Evolutionary conservation across 805 yeast species (phyloP).

Genomic region (Metschnikowia amazonensis): DNA sequence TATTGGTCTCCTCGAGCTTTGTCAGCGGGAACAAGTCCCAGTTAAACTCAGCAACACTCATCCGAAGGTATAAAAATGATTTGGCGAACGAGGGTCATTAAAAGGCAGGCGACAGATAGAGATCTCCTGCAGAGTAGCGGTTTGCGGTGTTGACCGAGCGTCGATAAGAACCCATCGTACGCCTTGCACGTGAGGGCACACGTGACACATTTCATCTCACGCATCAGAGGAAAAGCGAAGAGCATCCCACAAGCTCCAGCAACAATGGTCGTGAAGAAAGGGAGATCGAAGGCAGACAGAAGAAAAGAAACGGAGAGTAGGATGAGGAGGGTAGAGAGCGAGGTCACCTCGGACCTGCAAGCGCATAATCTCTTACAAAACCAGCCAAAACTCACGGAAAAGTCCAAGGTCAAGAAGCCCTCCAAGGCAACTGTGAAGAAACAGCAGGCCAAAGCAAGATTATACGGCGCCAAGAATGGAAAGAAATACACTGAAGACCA

Average conservation of each 20-base stretch:
- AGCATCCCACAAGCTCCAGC: not conserved
- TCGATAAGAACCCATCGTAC: not conserved
- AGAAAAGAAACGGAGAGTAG: conserved; percentile 50
- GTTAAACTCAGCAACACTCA: conserved; percentile 52
- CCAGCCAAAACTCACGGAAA: conserved; percentile 59
- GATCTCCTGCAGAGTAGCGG: not conserved
- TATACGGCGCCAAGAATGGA: conserved; percentile 62
- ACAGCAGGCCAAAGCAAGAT: conserved; percentile 58
- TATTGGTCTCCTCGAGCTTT: conserved; percentile 30
- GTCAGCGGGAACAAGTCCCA: conserved; percentile 57
- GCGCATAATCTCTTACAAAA: conserved; percentile 63
- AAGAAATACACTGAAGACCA: conserved; percentile 72
- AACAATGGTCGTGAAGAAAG: conserved; percentile 53
- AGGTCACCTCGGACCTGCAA: conserved; percentile 59
- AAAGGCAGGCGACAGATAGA: not conserved
- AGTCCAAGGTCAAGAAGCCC: conserved; percentile 48
- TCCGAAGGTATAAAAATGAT: not conserved
- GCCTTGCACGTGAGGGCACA: not conserved
- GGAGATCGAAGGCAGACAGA: conserved; percentile 53
- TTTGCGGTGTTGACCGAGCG: conserved; percentile 2
- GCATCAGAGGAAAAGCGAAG: conserved; percentile 9
- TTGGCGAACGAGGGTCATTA: not conserved
- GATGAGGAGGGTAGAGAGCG: conserved; percentile 58
- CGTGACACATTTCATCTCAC: not conserved
- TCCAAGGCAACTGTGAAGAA: conserved; percentile 56